phyloP scores from a whole-genome alignment of 495 filamentous ascomycete genomes.

The Podospora australis region DNA sequence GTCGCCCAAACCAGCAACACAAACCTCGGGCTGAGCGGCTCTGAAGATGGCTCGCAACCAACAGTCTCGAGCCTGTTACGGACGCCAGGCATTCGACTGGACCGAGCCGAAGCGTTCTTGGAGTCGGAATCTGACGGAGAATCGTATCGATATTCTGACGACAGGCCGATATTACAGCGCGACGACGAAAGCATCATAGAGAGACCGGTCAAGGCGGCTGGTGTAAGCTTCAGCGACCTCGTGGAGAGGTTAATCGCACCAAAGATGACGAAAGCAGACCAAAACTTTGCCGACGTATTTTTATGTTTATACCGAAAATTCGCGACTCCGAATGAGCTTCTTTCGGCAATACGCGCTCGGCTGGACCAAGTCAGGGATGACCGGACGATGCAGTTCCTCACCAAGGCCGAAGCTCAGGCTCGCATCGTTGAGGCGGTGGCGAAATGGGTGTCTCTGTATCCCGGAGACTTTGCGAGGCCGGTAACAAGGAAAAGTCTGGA shows the following conservation, averaged over 20 bases:
- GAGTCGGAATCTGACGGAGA: constrained; percentile 56
- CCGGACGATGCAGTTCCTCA: constrained; percentile 54
- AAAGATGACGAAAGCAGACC: constrained; percentile 77
- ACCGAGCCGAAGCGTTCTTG: constrained; percentile 46
- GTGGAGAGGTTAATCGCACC: constrained; percentile 77
- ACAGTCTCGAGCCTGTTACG: constrained; percentile 42
- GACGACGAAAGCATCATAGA: constrained; percentile 45
- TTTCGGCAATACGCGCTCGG: constrained; percentile 64
- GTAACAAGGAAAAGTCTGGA: constrained; percentile 62
- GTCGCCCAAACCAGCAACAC: constrained; percentile 11
- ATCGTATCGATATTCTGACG: constrained; percentile 49
- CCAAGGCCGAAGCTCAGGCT: constrained; percentile 70
- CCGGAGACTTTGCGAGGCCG: constrained; percentile 85
- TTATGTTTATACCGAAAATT: constrained; percentile 95
- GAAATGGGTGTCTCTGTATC: constrained; percentile 85
- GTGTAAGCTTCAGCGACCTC: constrained; percentile 77
- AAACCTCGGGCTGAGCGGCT: constrained; percentile 16
- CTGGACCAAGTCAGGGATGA: constrained; percentile 63
- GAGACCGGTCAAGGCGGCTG: constrained; percentile 46
- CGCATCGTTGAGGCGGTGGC: constrained; percentile 76
- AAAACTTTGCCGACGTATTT: constrained; percentile 80
- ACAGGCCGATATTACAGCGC: constrained; percentile 54
- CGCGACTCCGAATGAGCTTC: constrained; percentile 67
- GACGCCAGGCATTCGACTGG: constrained; percentile 38
- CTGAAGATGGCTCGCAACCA: constrained; percentile 31